Evolutionary conservation across 1,284 basidiomycete species (phyloP), one percentile per base, ranked within the genome.

Genomic region (Moniliophthora roreri): DNA sequence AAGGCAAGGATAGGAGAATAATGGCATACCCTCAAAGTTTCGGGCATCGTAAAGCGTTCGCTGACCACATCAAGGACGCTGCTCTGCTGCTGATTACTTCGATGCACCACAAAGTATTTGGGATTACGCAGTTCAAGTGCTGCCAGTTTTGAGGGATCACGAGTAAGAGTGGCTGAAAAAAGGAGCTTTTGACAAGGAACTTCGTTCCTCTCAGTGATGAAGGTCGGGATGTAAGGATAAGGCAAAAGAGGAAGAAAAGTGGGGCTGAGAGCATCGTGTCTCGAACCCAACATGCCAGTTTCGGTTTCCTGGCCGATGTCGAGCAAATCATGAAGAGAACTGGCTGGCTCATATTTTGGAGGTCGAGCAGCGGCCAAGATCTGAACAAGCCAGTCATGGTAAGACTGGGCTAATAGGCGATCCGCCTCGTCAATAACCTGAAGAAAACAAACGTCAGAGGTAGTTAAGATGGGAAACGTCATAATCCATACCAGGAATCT

Each of bases 381-480:
- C 62, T 87, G 86, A 10, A 82, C 79, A 2, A 97, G 75, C 96
- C 96, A 99, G 64, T 95, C 90, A 69, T 98, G 94, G 72, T 98
- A 98, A 1, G 92, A 94, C 67, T 98, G 95, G 6, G 91, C 91
- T 4, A 99, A 80, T 2, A 99, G 79, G 20, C 95, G 83, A 67
- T 99, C 97, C 0, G 97, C 97, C 74, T 99, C 97, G 67, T 99
- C 97, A 53, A 99, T 93, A 16, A 99, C 86, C 92, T 95, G 49
- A 18, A 18, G 24, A 47, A 18, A 18, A 24, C 21, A 46, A 24
- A 41, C 41, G 45, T 23, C 61, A 18, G 26, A 46, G 20, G 34
- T 49, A 26, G 36, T 28, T 11, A 34, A 58, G 50, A 51, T 32
- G 48, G 42, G 44, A 13, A 50, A 9, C 28, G 24, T n/a, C n/a